phyloP scores from a whole-genome alignment of 2,329 filamentous ascomycete genomes.

The Ascochyta pisi region DNA sequence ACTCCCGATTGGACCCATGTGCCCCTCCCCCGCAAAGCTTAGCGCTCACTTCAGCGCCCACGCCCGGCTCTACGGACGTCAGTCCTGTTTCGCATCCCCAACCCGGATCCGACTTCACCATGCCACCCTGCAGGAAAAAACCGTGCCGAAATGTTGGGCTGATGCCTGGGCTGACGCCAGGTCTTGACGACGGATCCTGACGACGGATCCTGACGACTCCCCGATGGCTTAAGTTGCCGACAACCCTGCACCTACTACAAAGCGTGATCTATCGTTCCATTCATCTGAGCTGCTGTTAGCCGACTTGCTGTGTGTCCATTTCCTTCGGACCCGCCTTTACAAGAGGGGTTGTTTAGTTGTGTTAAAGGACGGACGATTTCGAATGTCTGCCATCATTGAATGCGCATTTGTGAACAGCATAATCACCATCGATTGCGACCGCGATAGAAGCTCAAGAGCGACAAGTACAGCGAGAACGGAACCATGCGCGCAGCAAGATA shows the following conservation, averaged over 20 bases:
- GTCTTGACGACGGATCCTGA: background rate
- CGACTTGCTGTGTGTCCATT: slow-evolving; percentile 4
- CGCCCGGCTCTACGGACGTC: slow-evolving; percentile 7
- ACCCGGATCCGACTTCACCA: slow-evolving; percentile 11
- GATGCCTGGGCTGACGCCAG: background rate
- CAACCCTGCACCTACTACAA: background rate
- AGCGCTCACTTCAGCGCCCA: background rate
- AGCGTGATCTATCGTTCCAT: background rate
- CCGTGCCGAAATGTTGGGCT: slow-evolving; percentile 6
- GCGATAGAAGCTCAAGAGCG: background rate
- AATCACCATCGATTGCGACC: slow-evolving; percentile 20
- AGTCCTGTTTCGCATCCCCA: slow-evolving; percentile 7
- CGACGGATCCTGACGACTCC: background rate
- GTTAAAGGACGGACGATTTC: background rate
- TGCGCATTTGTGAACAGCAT: slow-evolving; percentile 41
- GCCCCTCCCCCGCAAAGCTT: slow-evolving; percentile 20
- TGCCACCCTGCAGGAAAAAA: slow-evolving; percentile 4
- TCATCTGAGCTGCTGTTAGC: slow-evolving; percentile 1
- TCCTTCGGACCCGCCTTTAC: background rate
- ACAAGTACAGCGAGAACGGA: background rate
- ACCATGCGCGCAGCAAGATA: slow-evolving; percentile 63
- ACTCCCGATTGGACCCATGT: slow-evolving; percentile 10
- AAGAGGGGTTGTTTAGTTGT: background rate
- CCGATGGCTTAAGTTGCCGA: background rate
- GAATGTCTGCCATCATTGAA: slow-evolving; percentile 38